These are phyloP conservation scores for Buddleja alternifolia DNA, from an alignment of 257 asterid species.

Conservation along the genomic window DNA sequence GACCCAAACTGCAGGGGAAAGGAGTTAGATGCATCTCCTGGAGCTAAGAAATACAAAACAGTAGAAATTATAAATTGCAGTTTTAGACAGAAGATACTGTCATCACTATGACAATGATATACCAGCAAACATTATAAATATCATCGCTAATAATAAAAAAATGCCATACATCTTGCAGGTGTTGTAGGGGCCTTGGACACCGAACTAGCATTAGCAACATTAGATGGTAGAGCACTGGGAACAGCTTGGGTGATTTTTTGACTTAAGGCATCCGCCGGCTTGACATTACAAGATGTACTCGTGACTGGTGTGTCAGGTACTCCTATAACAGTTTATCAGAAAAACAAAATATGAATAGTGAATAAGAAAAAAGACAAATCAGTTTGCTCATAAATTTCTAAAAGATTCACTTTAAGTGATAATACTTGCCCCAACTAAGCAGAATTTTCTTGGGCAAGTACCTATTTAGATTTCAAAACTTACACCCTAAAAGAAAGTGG, in stretches of 20 bases:
- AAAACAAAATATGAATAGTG: background rate
- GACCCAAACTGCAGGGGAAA: conserved; percentile 84
- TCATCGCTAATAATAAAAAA: too few relatives aligned
- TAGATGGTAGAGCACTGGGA: conserved; percentile 62
- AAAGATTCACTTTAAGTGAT: background rate
- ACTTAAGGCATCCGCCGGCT: conserved; percentile 46
- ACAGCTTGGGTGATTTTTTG: conserved; percentile 53
- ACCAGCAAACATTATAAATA: background rate
- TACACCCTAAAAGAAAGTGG: background rate
- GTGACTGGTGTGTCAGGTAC: conserved; percentile 42
- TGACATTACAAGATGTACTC: conserved; percentile 39
- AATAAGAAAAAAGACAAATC: background rate
- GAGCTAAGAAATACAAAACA: conserved; percentile 33
- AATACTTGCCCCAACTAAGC: background rate
- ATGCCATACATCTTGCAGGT: conserved; percentile 58
- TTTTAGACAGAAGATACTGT: too few relatives aligned
- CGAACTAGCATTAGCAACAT: conserved; percentile 40
- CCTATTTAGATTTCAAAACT: background rate
- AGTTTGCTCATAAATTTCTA: background rate
- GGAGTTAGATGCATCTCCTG: conserved; percentile 64
- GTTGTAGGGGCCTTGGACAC: conserved; percentile 49
- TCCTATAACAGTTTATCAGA: conserved; percentile 39
- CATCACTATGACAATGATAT: background rate
- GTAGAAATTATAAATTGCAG: conserved; percentile 20
- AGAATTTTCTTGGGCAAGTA: background rate